Conservation (phyloP, 495 filamentous ascomycete genomes). For the Talaromyces stipitatus region DNA sequence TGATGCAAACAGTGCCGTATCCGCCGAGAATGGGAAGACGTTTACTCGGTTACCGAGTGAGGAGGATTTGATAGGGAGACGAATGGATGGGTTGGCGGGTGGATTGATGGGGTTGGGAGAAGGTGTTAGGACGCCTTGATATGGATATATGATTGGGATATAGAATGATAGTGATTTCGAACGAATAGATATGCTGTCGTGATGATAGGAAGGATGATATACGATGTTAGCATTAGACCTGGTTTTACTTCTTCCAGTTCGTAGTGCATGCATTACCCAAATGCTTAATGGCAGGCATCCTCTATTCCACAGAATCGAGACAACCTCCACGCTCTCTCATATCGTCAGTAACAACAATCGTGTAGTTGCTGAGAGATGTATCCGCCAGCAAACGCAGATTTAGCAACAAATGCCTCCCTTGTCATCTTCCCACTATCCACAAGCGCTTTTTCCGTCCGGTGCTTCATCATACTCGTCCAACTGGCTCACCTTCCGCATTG, state of each 20-base stretch:
- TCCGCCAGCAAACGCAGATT: not conserved
- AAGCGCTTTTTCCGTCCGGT: slow-evolving; percentile 19
- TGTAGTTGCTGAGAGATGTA: not conserved
- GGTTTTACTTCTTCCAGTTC: too few species aligned
- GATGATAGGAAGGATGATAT: too few species aligned
- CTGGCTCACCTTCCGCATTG: slow-evolving; percentile 13
- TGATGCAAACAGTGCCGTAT: not conserved
- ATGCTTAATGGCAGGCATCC: too few species aligned
- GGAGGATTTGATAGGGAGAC: slow-evolving; percentile 72
- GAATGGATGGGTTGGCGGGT: slow-evolving; percentile 79
- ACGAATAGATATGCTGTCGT: too few species aligned
- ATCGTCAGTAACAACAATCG: not conserved
- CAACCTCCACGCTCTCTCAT: slow-evolving; percentile 5
- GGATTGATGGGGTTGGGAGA: slow-evolving; percentile 64
- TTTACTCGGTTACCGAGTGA: slow-evolving; percentile 69
- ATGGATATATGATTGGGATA: not conserved
- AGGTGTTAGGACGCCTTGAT: slow-evolving; percentile 28
- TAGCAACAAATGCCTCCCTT: slow-evolving; percentile 20
- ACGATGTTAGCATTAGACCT: too few species aligned
- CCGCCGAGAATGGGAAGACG: slow-evolving; percentile 6
- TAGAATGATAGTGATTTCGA: not conserved
- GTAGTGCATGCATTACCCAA: too few species aligned
- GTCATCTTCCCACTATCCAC: slow-evolving; percentile 21
- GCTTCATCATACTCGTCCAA: slow-evolving; percentile 20
- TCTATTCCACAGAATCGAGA: too few species aligned